phyloP scores from a whole-genome alignment of 768 basidiomycete genomes.

The Lactarius deliciosus region DNA sequence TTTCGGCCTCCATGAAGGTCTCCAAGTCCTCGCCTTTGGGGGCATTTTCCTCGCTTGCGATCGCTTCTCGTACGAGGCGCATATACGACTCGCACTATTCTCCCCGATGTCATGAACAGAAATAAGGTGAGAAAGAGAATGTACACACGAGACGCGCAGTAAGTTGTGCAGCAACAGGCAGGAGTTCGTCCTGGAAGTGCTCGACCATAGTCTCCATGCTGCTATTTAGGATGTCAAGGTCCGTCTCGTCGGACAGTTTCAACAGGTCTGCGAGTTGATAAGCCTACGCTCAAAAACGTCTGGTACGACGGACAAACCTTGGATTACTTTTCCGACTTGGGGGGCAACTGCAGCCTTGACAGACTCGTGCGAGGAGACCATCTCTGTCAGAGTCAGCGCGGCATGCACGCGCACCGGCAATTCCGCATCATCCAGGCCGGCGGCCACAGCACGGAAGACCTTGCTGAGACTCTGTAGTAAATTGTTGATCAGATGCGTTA shows the following conservation, averaged over 20 bases:
- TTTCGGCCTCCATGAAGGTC: constrained; percentile 46
- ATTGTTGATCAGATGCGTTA: background rate
- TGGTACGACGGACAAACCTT: constrained; percentile 47
- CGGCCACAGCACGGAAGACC: constrained; percentile 64
- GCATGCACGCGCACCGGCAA: constrained; percentile 86
- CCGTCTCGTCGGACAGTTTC: constrained; percentile 88
- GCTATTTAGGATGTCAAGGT: constrained; percentile 78
- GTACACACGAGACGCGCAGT: constrained; percentile 68
- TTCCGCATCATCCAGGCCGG: constrained; percentile 72
- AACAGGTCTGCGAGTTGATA: constrained; percentile 59
- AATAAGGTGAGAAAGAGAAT: constrained; percentile 5
- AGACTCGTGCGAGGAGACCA: constrained; percentile 61
- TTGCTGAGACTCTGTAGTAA: constrained; percentile 54
- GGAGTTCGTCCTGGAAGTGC: constrained; percentile 77
- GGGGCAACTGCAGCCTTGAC: constrained; percentile 70
- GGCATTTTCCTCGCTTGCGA: constrained; percentile 50
- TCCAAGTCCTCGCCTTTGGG: constrained; percentile 56
- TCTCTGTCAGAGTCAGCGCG: constrained; percentile 73
- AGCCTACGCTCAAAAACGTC: background rate
- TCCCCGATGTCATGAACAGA: background rate
- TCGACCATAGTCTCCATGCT: constrained; percentile 88
- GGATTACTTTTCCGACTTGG: constrained; percentile 83
- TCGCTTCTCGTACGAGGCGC: constrained; percentile 70
- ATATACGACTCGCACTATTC: constrained; percentile 77
- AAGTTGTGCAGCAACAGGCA: constrained; percentile 82